Evolutionary conservation across 345 rosid genomes (phyloP), one percentile per base, ranked within the genome.

Genomic region (Syzygium oleosum): DNA sequence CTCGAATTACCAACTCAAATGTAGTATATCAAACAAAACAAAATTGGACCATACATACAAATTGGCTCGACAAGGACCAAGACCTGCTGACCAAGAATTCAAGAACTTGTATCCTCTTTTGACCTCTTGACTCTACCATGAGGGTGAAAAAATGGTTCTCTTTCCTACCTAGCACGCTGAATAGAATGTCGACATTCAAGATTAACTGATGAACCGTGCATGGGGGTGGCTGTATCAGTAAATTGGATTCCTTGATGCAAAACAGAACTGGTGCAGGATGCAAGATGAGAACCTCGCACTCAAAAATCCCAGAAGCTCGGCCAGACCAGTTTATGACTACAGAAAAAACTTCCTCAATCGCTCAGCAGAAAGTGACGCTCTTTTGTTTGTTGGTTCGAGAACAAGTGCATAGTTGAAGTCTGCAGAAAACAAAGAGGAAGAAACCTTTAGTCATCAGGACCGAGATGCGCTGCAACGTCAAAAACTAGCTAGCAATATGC

Each of bases 301-400:
- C 23, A 51, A 85, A n/a, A 85, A 41, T 25, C 73, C 51, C 52
- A 56, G 61, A 85, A 73, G 46, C 80, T 73, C 6, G 7, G 77
- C 29, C 25, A 22, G 38, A 77, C 51, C 52, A 52, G 52, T 52
- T 46, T 14, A 84, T 13, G 15, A 46, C 86, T 92, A 92, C 87
- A 80, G 93, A 87, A 91, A 96, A 51, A 86, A 15, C 92, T 96
- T 96, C 92, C 94, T 91, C 80, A 98, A 90, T 92, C 97, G 93
- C 56, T 96, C 96, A 1, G 98, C 98, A 85, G 97, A 95, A 51
- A 90, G 55, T 51, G 97, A 84, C 49, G 99, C 99, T 90, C 98
- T 90, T 91, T 96, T 97, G 88, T 98, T 98, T 91, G 97, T 97
- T 85, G 99, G 99, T 91, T 98, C 99, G 34, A 98, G 95, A 85